Base-by-base conservation (phyloP, 306 rosid genomes). In the Heteromeles arbutifolia region DNA sequence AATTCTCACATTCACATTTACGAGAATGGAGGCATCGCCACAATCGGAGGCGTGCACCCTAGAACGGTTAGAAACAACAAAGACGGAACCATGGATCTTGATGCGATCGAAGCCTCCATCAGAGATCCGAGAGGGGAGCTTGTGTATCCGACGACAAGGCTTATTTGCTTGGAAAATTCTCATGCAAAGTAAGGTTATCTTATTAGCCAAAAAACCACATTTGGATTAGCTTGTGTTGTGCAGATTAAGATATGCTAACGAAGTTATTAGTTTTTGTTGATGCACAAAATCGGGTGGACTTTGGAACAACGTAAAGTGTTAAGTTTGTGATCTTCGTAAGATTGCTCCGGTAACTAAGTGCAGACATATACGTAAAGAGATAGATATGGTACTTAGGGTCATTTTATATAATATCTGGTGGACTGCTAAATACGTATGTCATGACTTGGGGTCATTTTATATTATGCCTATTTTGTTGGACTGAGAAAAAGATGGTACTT, bases 11-110 rank as follows among this genome's bases (percentile, higher is more conserved):
- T 94, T 65, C 85, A 86, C 76, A 83, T 94, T 25, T 86, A 70
- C 66, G 97, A 94, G 88, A 94, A 94, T 83, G 98, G 98, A 26
- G 98, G 98, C 76, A 82, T 94, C 80, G 61, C 98, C 71, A 92
- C 96, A 3, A 84, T 94, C 32, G 98, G 98, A 37, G 97, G 98
- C 8, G 98, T 94, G 24, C 96, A 94, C 84, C 92, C 97, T 6
- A 87, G 92, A 72, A 26, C 88, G 17, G 80, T 94, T 63, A 86
- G 81, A 69, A 94, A 89, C 73, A 92, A 91, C 29, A 62, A 61
- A 17, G 98, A 94, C 78, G 98, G 98, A 77, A 94, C 98, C 53
- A 94, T 92, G 83, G 97, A 94, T 75, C 73, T 92, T 45, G 85
- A 80, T 78, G 85, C 82, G 78, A 88, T 94, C 68, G 92, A 88